Base-by-base conservation (phyloP, 805 yeast species). In the Dipodascus albidus region DNA sequence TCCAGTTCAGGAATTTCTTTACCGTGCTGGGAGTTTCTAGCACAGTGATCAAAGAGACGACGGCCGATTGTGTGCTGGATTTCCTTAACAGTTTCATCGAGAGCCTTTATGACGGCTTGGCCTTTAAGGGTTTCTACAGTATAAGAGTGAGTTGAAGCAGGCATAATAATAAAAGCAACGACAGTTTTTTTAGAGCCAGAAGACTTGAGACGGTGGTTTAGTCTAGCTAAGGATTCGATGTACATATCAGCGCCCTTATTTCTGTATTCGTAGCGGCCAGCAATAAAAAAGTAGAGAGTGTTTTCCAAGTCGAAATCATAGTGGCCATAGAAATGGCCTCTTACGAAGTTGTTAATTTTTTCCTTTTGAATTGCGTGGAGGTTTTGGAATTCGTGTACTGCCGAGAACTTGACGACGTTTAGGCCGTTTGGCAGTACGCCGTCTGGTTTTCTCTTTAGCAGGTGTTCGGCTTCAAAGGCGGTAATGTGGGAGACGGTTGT, bases 141-240 rank as follows among this genome's bases (percentile, higher is more conserved):
- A 70, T 88, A 91, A 0, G 97, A 90, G 62, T 86, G 83, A 54
- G 95, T 90, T 51, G 83, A 81, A 17, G 97, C 98, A 2, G 99
- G 99, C 98, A 93, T 93, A 69, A 91, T 91, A 64, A 91, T 88
- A 66, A 91, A 91, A 9, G 98, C 98, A 48, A 91, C 97, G 20
- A 91, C 93, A 0, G 98, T 91, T 76, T 83, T 85, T 62, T 85
- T 87, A 3, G 96, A 85, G 47, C 87, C 87, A 3, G 80, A 70
- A 54, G 80, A 82, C 72, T 93, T 88, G 64, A 91, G 79, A 56
- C 83, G 78, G 68, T 91, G 91, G 71, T 91, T 91, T 65, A 91
- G 78, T 60, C 99, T 77, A 1, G 98, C 98, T 56, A 91, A 76
- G 1, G 96, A 76, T 70, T 91, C 99, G 62, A 91, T 87, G 67